phyloP scores from a whole-genome alignment of 2,329 filamentous ascomycete genomes.

The Aspergillus latus region DNA sequence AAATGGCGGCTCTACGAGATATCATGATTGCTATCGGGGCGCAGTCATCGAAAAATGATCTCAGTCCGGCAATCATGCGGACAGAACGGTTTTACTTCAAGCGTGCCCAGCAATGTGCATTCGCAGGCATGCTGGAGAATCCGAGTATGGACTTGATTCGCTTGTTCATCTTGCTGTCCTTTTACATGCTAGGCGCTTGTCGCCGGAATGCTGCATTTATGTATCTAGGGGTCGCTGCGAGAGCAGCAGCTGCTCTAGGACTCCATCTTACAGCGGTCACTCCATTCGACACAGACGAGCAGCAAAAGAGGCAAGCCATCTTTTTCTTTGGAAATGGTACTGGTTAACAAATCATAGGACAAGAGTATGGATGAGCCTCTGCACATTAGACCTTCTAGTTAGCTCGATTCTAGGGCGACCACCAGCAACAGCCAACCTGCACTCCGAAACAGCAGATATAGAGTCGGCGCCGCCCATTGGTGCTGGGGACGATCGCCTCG shows the following conservation, averaged over 20 bases:
- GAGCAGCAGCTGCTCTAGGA: constrained; percentile 58
- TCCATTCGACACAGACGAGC: constrained; percentile 17
- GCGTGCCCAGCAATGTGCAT: constrained; percentile 49
- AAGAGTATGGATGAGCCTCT: constrained; percentile 49
- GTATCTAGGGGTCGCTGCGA: constrained; percentile 61
- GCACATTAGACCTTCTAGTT: constrained; percentile 49
- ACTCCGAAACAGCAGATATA: constrained; percentile 23
- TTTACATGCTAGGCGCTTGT: constrained; percentile 61
- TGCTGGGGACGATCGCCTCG: constrained; percentile 33
- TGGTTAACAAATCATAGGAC: constrained; percentile 30
- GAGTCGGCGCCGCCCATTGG: constrained; percentile 23
- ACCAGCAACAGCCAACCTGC: constrained; percentile 31
- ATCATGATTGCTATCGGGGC: constrained; percentile 56
- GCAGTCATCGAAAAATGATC: constrained; percentile 44
- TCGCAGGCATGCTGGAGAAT: constrained; percentile 54
- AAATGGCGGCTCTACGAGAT: constrained; percentile 36
- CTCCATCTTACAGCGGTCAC: constrained; percentile 49
- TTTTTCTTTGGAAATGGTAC: background rate
- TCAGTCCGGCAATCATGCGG: constrained; percentile 25
- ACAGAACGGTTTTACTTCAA: constrained; percentile 47
- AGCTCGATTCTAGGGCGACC: constrained; percentile 53
- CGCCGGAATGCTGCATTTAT: constrained; percentile 62
- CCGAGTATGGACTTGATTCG: constrained; percentile 56
- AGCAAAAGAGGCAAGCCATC: constrained; percentile 21
- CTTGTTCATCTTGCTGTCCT: constrained; percentile 58